phyloP scores from a whole-genome alignment of 73 alveolate species.

The Blepharisma japonicum region DNA sequence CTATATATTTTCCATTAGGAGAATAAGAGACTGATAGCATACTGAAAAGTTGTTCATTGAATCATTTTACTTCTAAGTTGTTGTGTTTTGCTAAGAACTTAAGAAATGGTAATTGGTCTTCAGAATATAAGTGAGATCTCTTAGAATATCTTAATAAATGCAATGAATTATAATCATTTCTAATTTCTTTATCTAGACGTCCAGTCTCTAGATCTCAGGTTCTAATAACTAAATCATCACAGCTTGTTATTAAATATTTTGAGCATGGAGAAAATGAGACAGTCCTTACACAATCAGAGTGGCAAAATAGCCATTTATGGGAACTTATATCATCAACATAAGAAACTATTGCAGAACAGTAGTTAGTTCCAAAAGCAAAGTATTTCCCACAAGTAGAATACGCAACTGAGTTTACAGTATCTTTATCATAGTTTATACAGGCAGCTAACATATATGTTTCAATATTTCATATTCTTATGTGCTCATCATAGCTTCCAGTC shows the following conservation, averaged over 20 bases:
- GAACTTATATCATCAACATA: background rate
- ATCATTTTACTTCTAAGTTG: too few species aligned
- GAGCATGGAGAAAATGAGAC: background rate
- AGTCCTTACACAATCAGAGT: background rate
- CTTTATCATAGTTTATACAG: background rate
- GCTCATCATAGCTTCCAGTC: background rate
- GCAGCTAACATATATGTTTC: background rate
- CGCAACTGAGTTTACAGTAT: background rate
- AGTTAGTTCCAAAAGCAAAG: background rate
- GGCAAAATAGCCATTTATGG: background rate
- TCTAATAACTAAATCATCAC: background rate
- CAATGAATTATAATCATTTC: too few species aligned
- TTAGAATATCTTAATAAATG: too few species aligned
- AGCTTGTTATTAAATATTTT: background rate
- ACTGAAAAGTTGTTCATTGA: too few species aligned
- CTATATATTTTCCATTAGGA: too few species aligned
- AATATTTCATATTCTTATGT: background rate
- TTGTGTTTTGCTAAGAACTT: too few species aligned
- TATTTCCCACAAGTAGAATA: background rate
- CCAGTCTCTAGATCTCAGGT: background rate
- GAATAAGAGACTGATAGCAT: too few species aligned
- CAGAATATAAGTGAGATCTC: too few species aligned
- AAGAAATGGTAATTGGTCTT: too few species aligned
- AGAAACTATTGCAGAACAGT: background rate
- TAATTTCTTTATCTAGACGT: background rate